Percentiles rank a stretch among this genome's conserved stretches.
Conservation (phyloP, 805 yeast genomes). For the Wickerhamomyces hampshirensis region DNA sequence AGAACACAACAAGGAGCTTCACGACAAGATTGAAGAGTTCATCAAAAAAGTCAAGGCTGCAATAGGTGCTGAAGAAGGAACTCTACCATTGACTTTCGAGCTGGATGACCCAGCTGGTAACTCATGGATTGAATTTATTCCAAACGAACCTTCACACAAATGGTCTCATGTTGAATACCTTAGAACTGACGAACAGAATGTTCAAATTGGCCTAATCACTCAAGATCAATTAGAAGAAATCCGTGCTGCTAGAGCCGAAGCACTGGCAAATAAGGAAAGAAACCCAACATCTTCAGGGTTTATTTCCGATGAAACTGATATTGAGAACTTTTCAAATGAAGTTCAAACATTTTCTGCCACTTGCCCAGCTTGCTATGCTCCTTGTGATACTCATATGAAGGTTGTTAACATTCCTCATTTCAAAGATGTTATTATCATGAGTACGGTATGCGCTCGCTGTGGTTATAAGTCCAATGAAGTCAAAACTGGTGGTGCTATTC, state of each 20-base stretch:
- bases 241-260: slow-evolving; percentile 19
- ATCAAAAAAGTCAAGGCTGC: slow-evolving; percentile 54
- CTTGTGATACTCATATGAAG: slow-evolving; percentile 94
- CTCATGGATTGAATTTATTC: slow-evolving; percentile 89
- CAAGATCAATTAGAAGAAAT: slow-evolving; percentile 46
- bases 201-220: slow-evolving; percentile 73
- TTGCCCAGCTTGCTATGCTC: slow-evolving; percentile 82
- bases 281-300: slow-evolving; percentile 50
- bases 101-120: slow-evolving; percentile 96
- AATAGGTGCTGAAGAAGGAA: slow-evolving; percentile 60
- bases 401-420: slow-evolving; percentile 95
- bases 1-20: slow-evolving; percentile 65
- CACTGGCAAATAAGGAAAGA: slow-evolving; percentile 21
- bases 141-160: slow-evolving; percentile 83
- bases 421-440: slow-evolving; percentile 95
- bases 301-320: slow-evolving; percentile 66
- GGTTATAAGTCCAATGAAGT: slow-evolving; percentile 97
- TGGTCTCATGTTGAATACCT: slow-evolving; percentile 82
- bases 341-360: slow-evolving; percentile 91
- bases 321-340: slow-evolving; percentile 82
- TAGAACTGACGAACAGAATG: slow-evolving; percentile 86
- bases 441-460: slow-evolving; percentile 86
- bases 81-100: slow-evolving; percentile 70
- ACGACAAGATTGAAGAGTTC: slow-evolving; percentile 69
- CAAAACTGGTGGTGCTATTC: slow-evolving; percentile 96